Base-by-base conservation (phyloP, 2,329 filamentous ascomycete genomes). In the Coniochaeta sp. region DNA sequence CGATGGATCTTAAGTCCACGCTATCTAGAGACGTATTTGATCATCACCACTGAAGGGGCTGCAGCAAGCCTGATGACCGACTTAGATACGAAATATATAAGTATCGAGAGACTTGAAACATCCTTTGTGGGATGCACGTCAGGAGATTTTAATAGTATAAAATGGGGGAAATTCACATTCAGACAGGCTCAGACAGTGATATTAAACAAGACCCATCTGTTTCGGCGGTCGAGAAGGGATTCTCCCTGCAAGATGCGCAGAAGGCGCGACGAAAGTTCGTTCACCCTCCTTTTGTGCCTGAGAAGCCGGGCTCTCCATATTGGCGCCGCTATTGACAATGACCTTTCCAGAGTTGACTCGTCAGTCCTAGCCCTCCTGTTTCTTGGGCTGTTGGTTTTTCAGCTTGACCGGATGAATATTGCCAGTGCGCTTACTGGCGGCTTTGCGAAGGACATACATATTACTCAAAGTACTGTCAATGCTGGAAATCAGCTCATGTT, bases 401-500 rank as follows among this genome's bases (percentile, higher is more conserved):
- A 82, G 65, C 68, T 82, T 0, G 80, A 83, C 61, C 76, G 80
- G 28, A 81, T 80, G 72, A 82, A 82, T 60, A 71, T 82, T 8
- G 78, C 77, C 17, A 81, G 77, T 62, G 79, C 79, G 8, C 67
- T 82, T 0, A 82, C 79, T 0, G 78, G 73, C 4, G 77, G 77
- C 0, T 79, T 82, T 54, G 75, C 76, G 1, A 66, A 68, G 2
- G 72, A 76, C 38, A 77, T 81, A 32, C 61, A 65, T 0, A 71
- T 81, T 7, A 68, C 71, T 36, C 77, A 81, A 61, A 73, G 75
- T 24, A 80, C 75, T 0, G 75, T 82, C 61, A 83, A 83, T 58
- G 66, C 82, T 0, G 80, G 80, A 0, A 82, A 82, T 60, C 79
- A 82, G 62, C 66, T 82, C 9, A 79, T 82, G 78, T 82, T 80